Percentiles rank a stretch among this genome's conserved stretches.
phyloP scores from a whole-genome alignment of 371 early-diverging fungal genomes.

The Mortierella sp. region DNA sequence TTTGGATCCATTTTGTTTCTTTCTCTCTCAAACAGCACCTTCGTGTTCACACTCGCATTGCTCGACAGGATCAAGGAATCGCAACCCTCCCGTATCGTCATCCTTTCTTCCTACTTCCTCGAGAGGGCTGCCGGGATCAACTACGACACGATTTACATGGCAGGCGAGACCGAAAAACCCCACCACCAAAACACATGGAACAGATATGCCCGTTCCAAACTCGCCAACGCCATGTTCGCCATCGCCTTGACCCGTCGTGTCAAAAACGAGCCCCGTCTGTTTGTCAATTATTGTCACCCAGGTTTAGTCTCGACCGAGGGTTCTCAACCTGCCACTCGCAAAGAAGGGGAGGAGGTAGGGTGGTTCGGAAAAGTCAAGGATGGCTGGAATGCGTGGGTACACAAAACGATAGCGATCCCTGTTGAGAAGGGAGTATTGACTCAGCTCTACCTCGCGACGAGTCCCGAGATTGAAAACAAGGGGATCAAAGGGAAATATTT shows the following conservation, averaged over 20 bases:
- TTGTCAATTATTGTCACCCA: slow-evolving; percentile 76
- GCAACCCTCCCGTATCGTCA: slow-evolving; percentile 66
- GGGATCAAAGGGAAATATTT: slow-evolving; percentile 68
- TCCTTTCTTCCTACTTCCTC: slow-evolving; percentile 47
- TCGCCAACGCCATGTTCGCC: slow-evolving; percentile 76
- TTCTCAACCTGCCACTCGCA: background rate
- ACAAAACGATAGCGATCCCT: background rate
- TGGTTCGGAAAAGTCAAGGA: background rate
- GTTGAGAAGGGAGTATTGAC: slow-evolving; percentile 72
- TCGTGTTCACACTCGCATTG: slow-evolving; percentile 70
- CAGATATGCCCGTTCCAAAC: slow-evolving; percentile 66
- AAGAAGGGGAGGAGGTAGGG: background rate
- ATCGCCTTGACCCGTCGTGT: slow-evolving; percentile 61
- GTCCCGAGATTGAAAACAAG: slow-evolving; percentile 69
- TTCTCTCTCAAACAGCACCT: slow-evolving; percentile 52
- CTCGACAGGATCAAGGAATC: slow-evolving; percentile 68
- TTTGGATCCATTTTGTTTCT: background rate
- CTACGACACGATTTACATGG: slow-evolving; percentile 56
- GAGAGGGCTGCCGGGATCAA: slow-evolving; percentile 23
- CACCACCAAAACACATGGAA: background rate
- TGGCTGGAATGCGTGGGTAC: background rate
- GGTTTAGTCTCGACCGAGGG: slow-evolving; percentile 63
- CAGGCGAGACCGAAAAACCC: slow-evolving; percentile 21
- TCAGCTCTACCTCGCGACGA: slow-evolving; percentile 74
- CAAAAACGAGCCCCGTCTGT: slow-evolving; percentile 45